phyloP scores from a whole-genome alignment of 2,329 filamentous ascomycete genomes.

The Aureobasidium uvarum region DNA sequence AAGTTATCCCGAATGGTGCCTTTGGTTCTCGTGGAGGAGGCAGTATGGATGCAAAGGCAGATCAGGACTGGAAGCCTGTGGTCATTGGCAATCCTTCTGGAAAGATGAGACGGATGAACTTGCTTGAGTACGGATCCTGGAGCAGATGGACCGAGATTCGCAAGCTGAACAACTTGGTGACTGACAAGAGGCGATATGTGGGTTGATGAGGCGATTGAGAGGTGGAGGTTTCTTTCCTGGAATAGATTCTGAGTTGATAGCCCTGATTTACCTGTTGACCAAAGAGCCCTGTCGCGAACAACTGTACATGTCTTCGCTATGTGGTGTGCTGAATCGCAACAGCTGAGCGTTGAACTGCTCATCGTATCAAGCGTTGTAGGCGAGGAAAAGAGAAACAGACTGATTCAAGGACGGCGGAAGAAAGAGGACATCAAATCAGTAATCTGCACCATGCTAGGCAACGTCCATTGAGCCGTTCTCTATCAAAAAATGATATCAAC shows the following conservation, averaged over 20 bases:
- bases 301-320: too few relatives aligned
- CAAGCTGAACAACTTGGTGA: slow-evolving; percentile 46
- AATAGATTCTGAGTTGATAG: not conserved
- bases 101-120: slow-evolving; percentile 66
- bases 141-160: slow-evolving; percentile 71
- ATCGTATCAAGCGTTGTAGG: too few relatives aligned
- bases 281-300: too few relatives aligned
- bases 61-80: slow-evolving; percentile 63
- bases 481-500: too few relatives aligned
- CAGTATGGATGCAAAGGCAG: slow-evolving; percentile 40
- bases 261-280: not conserved
- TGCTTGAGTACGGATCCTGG: slow-evolving; percentile 67
- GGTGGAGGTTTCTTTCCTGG: not conserved
- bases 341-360: too few relatives aligned
- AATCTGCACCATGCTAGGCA: too few relatives aligned
- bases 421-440: too few relatives aligned
- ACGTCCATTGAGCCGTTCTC: too few relatives aligned
- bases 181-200: slow-evolving; percentile 20
- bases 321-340: too few relatives aligned
- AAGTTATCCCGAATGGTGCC: slow-evolving; percentile 64
- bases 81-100: slow-evolving; percentile 70
- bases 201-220: not conserved
- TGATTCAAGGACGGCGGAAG: too few relatives aligned
- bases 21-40: slow-evolving; percentile 55
- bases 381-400: too few relatives aligned